Evolutionary conservation across 2,329 filamentous ascomycete genomes (phyloP).

Genomic region (Calonectria pauciramosa): DNA sequence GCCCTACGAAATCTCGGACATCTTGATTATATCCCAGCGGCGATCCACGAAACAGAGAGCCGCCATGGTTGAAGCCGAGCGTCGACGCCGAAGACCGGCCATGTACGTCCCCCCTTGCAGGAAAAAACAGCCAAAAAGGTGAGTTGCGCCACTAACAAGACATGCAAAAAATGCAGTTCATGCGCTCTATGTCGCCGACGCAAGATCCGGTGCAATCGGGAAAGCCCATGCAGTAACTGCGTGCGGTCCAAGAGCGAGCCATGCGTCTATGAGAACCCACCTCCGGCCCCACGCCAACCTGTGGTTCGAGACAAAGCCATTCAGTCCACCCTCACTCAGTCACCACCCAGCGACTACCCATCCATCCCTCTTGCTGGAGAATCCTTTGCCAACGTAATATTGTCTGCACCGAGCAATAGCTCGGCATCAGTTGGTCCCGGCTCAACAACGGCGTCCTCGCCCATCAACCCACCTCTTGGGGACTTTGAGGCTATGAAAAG

Average conservation of each 20-base stretch:
- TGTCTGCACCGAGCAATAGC: not conserved
- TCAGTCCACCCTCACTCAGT: not conserved
- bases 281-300: not conserved
- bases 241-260: conserved; percentile 51
- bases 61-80: conserved; percentile 37
- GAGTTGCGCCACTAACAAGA: not conserved
- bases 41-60: not conserved
- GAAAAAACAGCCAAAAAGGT: not conserved
- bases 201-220: conserved; percentile 60
- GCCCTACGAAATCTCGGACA: not conserved
- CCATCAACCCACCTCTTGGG: conserved; percentile 14
- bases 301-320: not conserved
- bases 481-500: conserved; percentile 35
- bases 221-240: conserved; percentile 58
- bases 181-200: conserved; percentile 58
- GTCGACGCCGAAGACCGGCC: conserved; percentile 47
- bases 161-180: conserved; percentile 46
- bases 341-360: rapidly evolving
- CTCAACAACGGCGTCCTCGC: conserved; percentile 21
- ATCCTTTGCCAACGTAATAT: not conserved
- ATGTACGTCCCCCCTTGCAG: conserved; percentile 31
- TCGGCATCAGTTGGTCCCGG: not conserved
- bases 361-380: conserved; percentile 7
- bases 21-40: not conserved
- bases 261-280: conserved; percentile 51